phyloP scores from a whole-genome alignment of 192 early-diverging fungal genomes.

The Coemansia sp. region DNA sequence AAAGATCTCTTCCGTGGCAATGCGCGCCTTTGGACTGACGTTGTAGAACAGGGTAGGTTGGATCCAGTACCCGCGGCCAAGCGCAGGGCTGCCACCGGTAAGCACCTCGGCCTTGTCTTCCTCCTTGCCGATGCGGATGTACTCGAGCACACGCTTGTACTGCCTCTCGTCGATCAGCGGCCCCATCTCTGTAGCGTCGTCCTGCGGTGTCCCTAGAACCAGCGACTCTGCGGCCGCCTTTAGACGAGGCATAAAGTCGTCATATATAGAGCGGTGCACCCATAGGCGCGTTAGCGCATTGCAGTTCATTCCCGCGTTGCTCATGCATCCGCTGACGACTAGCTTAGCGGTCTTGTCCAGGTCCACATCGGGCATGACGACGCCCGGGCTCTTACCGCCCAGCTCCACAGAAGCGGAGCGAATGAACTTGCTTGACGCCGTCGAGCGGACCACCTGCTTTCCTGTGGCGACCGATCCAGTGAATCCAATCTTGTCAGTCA shows the following conservation, averaged over 20 bases:
- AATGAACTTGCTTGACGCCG: constrained; percentile 49
- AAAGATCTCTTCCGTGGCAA: constrained; percentile 64
- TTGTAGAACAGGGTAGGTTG: constrained; percentile 63
- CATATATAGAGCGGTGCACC: constrained; percentile 68
- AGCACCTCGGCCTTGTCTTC: constrained; percentile 33
- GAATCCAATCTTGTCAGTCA: constrained; percentile 59
- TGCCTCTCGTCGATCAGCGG: constrained; percentile 62
- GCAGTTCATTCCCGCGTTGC: constrained; percentile 78
- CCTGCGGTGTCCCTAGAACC: constrained; percentile 26
- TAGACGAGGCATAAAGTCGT: constrained; percentile 62
- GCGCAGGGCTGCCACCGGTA: constrained; percentile 32
- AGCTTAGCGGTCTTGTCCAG: constrained; percentile 48
- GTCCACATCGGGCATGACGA: constrained; percentile 59
- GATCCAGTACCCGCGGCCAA: constrained; percentile 57
- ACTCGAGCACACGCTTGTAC: constrained; percentile 57
- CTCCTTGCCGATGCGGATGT: constrained; percentile 51
- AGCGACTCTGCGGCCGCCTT: constrained; percentile 49
- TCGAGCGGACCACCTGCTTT: constrained; percentile 56
- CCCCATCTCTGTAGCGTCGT: constrained; percentile 40
- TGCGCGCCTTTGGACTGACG: constrained; percentile 43
- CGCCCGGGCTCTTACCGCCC: constrained; percentile 63
- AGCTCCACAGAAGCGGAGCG: constrained; percentile 59
- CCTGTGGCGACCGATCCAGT: constrained; percentile 61
- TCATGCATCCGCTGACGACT: constrained; percentile 56
- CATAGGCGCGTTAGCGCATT: constrained; percentile 73